Evolutionary conservation across 352 stramenopile species (phyloP).

Genomic region (Blastocystis sp.): DNA sequence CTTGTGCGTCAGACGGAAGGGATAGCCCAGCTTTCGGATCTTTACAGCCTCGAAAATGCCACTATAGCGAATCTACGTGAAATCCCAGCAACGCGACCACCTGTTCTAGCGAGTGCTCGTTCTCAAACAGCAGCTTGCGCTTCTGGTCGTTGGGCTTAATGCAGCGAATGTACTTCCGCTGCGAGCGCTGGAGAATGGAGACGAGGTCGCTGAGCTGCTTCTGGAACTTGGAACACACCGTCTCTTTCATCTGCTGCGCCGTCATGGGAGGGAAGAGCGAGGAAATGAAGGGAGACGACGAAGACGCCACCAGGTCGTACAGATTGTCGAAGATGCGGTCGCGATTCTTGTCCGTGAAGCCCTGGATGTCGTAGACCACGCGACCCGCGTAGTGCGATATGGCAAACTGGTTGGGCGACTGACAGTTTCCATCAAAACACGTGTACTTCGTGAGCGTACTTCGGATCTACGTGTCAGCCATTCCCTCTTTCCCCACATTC

Average conservation of each 20-base stretch:
- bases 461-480: background rate
- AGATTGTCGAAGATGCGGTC: slow-evolving; percentile 85
- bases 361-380: slow-evolving; percentile 81
- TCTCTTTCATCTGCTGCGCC: slow-evolving; percentile 59
- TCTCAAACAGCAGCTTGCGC: slow-evolving; percentile 71
- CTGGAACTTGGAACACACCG: slow-evolving; percentile 73
- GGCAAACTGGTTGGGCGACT: slow-evolving; percentile 70
- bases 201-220: slow-evolving; percentile 79
- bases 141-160: slow-evolving; percentile 94
- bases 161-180: slow-evolving; percentile 92
- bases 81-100: slow-evolving; percentile 59
- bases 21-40: slow-evolving; percentile 89
- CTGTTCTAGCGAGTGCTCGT: slow-evolving; percentile 85
- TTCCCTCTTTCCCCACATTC: background rate
- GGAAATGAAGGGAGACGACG: slow-evolving; percentile 57
- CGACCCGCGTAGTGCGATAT: slow-evolving; percentile 85
- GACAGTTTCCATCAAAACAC: slow-evolving; percentile 42
- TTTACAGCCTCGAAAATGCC: slow-evolving; percentile 96
- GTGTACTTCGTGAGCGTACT: slow-evolving; percentile 31
- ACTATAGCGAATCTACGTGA: slow-evolving; percentile 71
- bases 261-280: slow-evolving; percentile 44
- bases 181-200: slow-evolving; percentile 79
- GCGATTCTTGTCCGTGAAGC: slow-evolving; percentile 90
- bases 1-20: slow-evolving; percentile 82
- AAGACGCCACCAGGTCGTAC: slow-evolving; percentile 54